Conservation (phyloP, 202 grass and related monocot genomes). For the Digitaria exilis region DNA sequence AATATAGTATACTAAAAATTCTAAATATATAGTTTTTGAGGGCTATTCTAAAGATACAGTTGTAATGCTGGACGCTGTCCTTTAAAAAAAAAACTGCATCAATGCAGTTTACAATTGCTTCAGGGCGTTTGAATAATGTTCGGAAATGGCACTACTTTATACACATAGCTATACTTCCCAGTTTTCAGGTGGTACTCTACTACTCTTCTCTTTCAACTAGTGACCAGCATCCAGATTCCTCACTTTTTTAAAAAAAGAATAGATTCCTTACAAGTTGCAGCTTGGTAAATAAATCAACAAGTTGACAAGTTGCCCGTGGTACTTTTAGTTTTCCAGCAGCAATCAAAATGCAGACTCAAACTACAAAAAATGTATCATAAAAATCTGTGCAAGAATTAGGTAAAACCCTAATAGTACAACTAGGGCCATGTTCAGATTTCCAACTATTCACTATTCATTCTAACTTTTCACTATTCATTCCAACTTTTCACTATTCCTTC, state of each 20-base stretch:
- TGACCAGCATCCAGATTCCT: neutral
- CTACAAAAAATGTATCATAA: neutral
- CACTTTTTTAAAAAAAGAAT: conserved; percentile 9
- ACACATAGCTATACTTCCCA: neutral
- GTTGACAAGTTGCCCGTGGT: conserved; percentile 3
- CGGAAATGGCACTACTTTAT: neutral
- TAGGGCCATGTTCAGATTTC: too few relatives aligned
- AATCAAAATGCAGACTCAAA: conserved; percentile 6
- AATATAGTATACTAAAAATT: neutral
- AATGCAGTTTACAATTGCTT: neutral
- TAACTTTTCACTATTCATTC: too few relatives aligned
- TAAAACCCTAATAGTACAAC: neutral
- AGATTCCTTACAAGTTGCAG: neutral
- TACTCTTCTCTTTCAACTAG: neutral
- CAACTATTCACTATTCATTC: too few relatives aligned
- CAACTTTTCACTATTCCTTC: too few relatives aligned
- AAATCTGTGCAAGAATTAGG: neutral
- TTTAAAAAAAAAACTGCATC: neutral
- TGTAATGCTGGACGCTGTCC: neutral
- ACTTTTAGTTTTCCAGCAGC: conserved; percentile 15
- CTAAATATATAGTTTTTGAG: neutral
- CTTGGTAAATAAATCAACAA: conserved; percentile 1
- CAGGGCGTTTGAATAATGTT: neutral
- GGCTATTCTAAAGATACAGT: neutral
- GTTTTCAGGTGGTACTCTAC: neutral